Base-by-base conservation (phyloP, 2,329 filamentous ascomycete species). In the Massarina eburnea region DNA sequence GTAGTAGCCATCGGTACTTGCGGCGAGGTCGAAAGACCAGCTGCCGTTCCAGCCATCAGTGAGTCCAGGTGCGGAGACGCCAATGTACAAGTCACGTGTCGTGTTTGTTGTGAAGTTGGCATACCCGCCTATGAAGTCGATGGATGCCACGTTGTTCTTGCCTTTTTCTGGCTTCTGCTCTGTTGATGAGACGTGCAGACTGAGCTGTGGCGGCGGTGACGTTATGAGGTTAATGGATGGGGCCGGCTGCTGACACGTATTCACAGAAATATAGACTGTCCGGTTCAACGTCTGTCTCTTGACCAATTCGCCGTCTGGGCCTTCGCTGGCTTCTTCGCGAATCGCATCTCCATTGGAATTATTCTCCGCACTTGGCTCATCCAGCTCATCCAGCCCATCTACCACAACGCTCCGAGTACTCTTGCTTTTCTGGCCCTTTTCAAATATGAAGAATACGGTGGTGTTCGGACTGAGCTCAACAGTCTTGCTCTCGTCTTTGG, bases 1-100 rank as follows among this genome's bases (percentile, higher is more conserved):
- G 64, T 89, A 96, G 49, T 80, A 87, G 1, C 75, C 80, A 58
- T 95, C 86, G n/a, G 85, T 83, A 1, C 91, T 96, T 4, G 82
- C 88, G 1, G 89, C 90, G 18, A 99, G 73, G 59, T 95, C 79
- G 57, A 91, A 91, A 48, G 85, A 88, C 76, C 90, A 99, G 4
- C 76, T 75, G 2, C 86, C 87, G 1, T 75, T 86, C 35, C 73
- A 74, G 12, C 76, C 75, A 0, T 70, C 61, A 0, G 84, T 79
- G 8, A 86, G 73, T 29, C 83, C 80, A 0, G 87, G 86, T 0
- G 91, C 91, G 18, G 80, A 76, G 4, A 99, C 77, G 2, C 85
- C 84, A 49, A 99, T 79, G 61, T 87, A 96, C 3, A 96, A 76
- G 60, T 89, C 82, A 9, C 76, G 78, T 1, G 80, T 80, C 1